Base-by-base conservation (phyloP, 495 filamentous ascomycete species). In the Talaromyces wortmannii region DNA sequence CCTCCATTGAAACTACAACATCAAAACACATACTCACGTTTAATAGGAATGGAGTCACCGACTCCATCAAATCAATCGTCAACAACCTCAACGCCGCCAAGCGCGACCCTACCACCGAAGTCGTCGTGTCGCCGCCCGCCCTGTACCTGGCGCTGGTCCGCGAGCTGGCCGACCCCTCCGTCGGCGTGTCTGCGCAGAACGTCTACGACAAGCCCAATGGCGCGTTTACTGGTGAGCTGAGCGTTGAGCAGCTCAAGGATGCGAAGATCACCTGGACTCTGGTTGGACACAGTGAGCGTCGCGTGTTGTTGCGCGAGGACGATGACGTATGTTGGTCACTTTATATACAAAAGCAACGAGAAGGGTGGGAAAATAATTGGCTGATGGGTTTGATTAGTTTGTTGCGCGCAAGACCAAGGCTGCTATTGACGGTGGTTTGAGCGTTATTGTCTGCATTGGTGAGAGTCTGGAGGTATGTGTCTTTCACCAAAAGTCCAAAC, bases 171-270 rank as follows among this genome's bases (percentile, higher is more conserved):
- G 74, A 81, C 64, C 33, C 73, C 48, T 82, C 83, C 55, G 80
- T 97, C 64, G 83, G 87, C 59, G 88, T 97, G 52, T 86, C 91
- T 45, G 84, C 94, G 46, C 94, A 98, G 79, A 97, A 98, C 66
- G 89, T 97, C 71, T 97, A 83, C 74, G 87, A 97, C 80, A 92
- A 91, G 79, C 89, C 90, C 67, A 92, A 95, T 69, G 94, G 95
- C 62, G 94, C 95, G 57, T 97, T 89, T 81, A 98, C 94, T 29
- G 94, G 95, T 65, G 94, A 97, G 75, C 95, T 98, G 77, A 87
- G 83, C 61, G 91, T 91, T 56, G 76, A 84, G 57, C 95, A 98
- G 75, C 83, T 98, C 63, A 85, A 86, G 69, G 94, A 97, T 71
- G 81, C 79, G 73, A 83, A 82, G 62, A 86, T 98, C 65, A 80